These are phyloP conservation scores for Withania somnifera DNA, from an alignment of 305 asterid species.

Conservation along the genomic window DNA sequence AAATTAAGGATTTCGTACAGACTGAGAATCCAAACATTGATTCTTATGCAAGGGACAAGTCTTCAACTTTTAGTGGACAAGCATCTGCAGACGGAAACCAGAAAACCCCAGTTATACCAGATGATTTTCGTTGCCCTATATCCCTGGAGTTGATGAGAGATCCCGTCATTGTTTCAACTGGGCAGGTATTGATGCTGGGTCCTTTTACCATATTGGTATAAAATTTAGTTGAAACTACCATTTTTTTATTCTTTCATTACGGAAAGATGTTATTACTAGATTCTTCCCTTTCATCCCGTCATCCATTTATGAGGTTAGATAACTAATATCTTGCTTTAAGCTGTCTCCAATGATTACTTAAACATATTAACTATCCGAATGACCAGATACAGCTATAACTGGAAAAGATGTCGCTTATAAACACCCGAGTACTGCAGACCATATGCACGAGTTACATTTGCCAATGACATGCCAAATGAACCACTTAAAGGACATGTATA, in stretches of 20 bases:
- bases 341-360: background rate
- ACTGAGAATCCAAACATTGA: conserved; percentile 60
- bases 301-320: background rate
- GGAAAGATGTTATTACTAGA: background rate
- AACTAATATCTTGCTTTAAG: background rate
- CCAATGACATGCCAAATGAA: background rate
- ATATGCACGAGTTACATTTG: background rate
- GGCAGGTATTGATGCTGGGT: conserved; percentile 50
- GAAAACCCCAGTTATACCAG: conserved; percentile 61
- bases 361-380: background rate
- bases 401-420: background rate
- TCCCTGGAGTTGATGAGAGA: conserved; percentile 91
- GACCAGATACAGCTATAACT: background rate
- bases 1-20: conserved; percentile 86
- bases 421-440: background rate
- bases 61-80: conserved; percentile 39
- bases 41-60: conserved; percentile 29
- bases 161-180: conserved; percentile 97
- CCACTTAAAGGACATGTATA: background rate
- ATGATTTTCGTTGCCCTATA: conserved; percentile 94
- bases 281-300: background rate
- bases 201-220: background rate
- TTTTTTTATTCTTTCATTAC: background rate
- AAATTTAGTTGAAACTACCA: background rate
- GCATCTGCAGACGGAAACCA: conserved; percentile 30